Evolutionary conservation across 1,284 basidiomycete genomes (phyloP).

Genomic region (Sporisorium iseilematis-ciliati): DNA sequence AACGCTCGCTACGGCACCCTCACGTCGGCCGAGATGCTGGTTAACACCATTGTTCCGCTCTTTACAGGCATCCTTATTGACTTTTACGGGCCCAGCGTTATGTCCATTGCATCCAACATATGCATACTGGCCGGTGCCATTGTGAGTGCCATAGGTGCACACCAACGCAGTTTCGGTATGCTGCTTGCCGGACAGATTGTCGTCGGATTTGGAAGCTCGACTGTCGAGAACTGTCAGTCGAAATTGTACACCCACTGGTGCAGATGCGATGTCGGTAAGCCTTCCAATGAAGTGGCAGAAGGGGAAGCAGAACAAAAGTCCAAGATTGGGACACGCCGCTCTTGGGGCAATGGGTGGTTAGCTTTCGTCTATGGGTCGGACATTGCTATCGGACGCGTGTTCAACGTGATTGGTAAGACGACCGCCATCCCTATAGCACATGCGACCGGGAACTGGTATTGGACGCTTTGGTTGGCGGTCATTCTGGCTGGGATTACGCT

Average conservation of each 20-base stretch:
- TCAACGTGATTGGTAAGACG: conserved; percentile 52
- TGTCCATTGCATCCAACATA: conserved; percentile 59
- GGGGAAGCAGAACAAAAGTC: conserved; percentile 1
- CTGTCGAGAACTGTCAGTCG: conserved; percentile 66
- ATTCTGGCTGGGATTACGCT: conserved; percentile 65
- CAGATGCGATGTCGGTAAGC: conserved; percentile 8
- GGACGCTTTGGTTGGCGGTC: conserved; percentile 70
- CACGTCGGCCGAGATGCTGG: conserved; percentile 69
- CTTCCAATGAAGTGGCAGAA: background rate
- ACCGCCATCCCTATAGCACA: conserved; percentile 70
- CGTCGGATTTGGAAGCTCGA: conserved; percentile 59
- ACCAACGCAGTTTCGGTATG: conserved; percentile 36
- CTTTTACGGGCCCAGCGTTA: conserved; percentile 68
- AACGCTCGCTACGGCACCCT: conserved; percentile 76
- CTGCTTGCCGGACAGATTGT: conserved; percentile 65
- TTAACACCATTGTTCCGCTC: conserved; percentile 72
- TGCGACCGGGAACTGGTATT: conserved; percentile 69
- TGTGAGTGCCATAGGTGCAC: conserved; percentile 59
- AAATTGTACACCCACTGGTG: conserved; percentile 64
- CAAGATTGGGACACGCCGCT: conserved; percentile 1
- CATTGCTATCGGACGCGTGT: conserved; percentile 65
- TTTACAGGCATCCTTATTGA: conserved; percentile 72
- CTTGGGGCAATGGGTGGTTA: conserved; percentile 28
- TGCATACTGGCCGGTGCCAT: conserved; percentile 69
- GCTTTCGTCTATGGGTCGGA: conserved; percentile 66